Base-by-base conservation (phyloP, 352 stramenopile species). In the Pythium dissimile region DNA sequence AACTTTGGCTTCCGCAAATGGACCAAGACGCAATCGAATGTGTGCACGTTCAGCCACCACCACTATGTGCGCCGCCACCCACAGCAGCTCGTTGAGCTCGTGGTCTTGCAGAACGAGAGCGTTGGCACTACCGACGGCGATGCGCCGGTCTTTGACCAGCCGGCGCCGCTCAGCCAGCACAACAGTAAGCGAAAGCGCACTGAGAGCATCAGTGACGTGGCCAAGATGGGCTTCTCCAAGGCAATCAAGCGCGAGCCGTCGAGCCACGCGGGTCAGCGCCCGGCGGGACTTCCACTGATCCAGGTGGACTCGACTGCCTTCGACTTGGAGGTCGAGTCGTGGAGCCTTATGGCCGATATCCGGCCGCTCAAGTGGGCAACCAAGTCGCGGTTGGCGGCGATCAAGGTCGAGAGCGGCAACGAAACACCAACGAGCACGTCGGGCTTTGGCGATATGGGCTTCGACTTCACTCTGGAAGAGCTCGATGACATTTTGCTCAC, bases 1-100 rank as follows among this genome's bases (percentile, higher is more conserved):
- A 97, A 98, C 71, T 98, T 98, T 70, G 80, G 74, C 42, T 98
- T 97, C 66, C 75, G 76, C 57, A 93, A 93, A 68, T 90, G 80
- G 80, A 90, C 80, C 61, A 90, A 90, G 67, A 91, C 81, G 9
- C 78, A 86, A 54, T 76, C 79, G 13, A 91, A 77, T 55, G 77
- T 91, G 44, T 89, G 78, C 69, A 91, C 78, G 8, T 91, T 91
- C 67, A 89, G 78, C 58, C 81, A 91, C 63, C 65, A 83, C 47
- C 66, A 81, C 39, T 79, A 88, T 47, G 67, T 81, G 44, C 68
- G 77, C 39, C 76, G 73, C 38, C 72, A 85, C 38, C 80, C 80
- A n/a, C 68, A 83, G 46, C 71, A 85, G 20, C 58, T 89, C 32
- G 67, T 77, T 13, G 72, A 84, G 44, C 73, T 87, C 26, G 67